Evolutionary conservation across 2,329 filamentous ascomycete genomes (phyloP).

Genomic region (Stagonosporopsis cucurbitacearum): DNA sequence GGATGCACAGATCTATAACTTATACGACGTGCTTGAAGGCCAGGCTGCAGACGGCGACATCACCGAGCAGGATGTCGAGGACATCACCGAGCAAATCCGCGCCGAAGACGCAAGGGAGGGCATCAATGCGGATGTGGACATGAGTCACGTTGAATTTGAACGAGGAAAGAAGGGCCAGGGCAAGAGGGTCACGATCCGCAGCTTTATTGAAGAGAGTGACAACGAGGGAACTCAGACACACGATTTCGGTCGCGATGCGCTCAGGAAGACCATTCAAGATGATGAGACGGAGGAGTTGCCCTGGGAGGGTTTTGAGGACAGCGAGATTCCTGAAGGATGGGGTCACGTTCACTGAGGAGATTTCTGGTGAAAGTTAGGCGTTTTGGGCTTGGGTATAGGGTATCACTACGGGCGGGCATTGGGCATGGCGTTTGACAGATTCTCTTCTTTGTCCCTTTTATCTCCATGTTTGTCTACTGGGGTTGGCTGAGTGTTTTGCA

Average conservation of each 20-base stretch:
- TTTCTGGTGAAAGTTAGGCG: not conserved
- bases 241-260: slow-evolving; percentile 22
- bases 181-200: slow-evolving; percentile 49
- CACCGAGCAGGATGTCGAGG: slow-evolving; percentile 50
- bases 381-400: not conserved
- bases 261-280: slow-evolving; percentile 15
- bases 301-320: slow-evolving; percentile 49
- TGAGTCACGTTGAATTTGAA: slow-evolving; percentile 34
- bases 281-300: slow-evolving; percentile 47
- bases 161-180: slow-evolving; percentile 39
- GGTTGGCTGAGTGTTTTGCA: not conserved
- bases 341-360: slow-evolving; percentile 3
- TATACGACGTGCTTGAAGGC: slow-evolving; percentile 84
- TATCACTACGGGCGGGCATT: slow-evolving; percentile 4
- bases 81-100: slow-evolving; percentile 52
- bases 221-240: slow-evolving; percentile 34
- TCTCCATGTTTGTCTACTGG: not conserved
- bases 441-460: not conserved
- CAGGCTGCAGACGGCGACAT: slow-evolving; percentile 66
- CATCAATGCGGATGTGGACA: slow-evolving; percentile 8
- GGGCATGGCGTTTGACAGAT: not conserved
- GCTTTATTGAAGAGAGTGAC: slow-evolving; percentile 41
- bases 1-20: slow-evolving; percentile 78
- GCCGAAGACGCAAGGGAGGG: slow-evolving; percentile 41
- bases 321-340: slow-evolving; percentile 16